Evolutionary conservation across 257 asterid genomes (phyloP).

Genomic region (Plantago ovata): DNA sequence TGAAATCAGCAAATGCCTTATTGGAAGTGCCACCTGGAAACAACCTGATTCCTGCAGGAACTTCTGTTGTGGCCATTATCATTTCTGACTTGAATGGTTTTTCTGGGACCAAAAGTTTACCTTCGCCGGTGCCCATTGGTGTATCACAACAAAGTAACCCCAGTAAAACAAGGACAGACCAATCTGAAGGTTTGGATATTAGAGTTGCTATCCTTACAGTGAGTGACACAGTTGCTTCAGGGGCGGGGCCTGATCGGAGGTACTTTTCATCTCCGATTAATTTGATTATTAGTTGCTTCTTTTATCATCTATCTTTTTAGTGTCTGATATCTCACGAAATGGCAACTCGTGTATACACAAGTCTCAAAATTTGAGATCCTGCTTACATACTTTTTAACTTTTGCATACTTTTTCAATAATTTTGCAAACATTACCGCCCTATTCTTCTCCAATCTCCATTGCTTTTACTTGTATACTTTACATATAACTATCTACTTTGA

Average conservation of each 20-base stretch:
- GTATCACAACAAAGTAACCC: constrained; percentile 24
- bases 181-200: constrained; percentile 34
- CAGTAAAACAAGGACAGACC: constrained; percentile 20
- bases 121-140: constrained; percentile 26
- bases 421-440: neutral
- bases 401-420: neutral
- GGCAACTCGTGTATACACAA: no score
- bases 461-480: no score
- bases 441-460: no score
- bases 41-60: constrained; percentile 60
- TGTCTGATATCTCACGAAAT: no score
- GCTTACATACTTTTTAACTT: no score
- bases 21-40: constrained; percentile 73
- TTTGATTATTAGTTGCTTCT: no score
- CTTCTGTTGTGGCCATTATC: constrained; percentile 53
- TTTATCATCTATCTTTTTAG: no score
- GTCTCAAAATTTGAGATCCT: no score
- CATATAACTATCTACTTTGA: no score
- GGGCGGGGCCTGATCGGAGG: constrained; percentile 84
- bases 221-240: constrained; percentile 89
- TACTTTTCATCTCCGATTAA: constrained; percentile 23
- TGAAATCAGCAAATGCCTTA: constrained; percentile 93
- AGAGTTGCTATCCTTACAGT: constrained; percentile 87
- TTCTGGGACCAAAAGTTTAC: constrained; percentile 29
- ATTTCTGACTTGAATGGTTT: constrained; percentile 60